These are phyloP conservation scores for Ambrosiella cleistominuta DNA, from an alignment of 2,329 filamentous ascomycete species.

Conservation along the genomic window DNA sequence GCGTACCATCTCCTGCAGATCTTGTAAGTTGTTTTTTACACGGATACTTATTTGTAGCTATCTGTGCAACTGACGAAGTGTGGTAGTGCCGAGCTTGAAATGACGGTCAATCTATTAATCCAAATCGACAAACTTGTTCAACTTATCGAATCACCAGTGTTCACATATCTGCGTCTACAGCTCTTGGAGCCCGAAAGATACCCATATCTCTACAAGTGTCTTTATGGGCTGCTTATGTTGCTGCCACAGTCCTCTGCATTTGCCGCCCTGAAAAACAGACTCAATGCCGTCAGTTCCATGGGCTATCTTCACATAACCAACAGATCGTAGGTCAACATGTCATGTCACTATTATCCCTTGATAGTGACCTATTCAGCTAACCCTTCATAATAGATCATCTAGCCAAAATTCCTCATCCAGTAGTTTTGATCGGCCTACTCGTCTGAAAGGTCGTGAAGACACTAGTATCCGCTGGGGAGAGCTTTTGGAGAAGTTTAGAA, in stretches of 20 bases:
- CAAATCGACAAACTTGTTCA: slow-evolving; percentile 98
- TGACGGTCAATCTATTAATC: slow-evolving; percentile 97
- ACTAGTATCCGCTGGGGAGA: slow-evolving; percentile 79
- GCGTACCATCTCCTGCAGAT: slow-evolving; percentile 92
- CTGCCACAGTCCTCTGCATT: slow-evolving; percentile 97
- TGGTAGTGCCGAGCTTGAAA: slow-evolving; percentile 75
- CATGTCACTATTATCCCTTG: neutral
- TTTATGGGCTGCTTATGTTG: slow-evolving; percentile 93
- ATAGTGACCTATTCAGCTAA: neutral
- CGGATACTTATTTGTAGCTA: neutral
- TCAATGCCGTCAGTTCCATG: slow-evolving; percentile 95
- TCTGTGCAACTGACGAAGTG: too few species aligned
- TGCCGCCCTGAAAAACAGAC: slow-evolving; percentile 83
- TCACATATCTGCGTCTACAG: slow-evolving; percentile 91
- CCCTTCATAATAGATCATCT: slow-evolving; percentile 21
- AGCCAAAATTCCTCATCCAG: slow-evolving; percentile 40
- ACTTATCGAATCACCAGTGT: slow-evolving; percentile 88
- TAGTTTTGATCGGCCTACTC: slow-evolving; percentile 54
- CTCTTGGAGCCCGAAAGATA: slow-evolving; percentile 89
- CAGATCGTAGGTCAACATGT: slow-evolving; percentile 42
- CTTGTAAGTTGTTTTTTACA: slow-evolving; percentile 41
- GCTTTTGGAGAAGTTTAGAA: slow-evolving; percentile 83
- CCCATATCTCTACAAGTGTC: slow-evolving; percentile 89
- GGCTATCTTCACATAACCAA: slow-evolving; percentile 77
- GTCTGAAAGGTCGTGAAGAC: slow-evolving; percentile 69